Evolutionary conservation across 257 asterid genomes (phyloP), one percentile per base, ranked within the genome.

Genomic region (Penstemon eatonii): DNA sequence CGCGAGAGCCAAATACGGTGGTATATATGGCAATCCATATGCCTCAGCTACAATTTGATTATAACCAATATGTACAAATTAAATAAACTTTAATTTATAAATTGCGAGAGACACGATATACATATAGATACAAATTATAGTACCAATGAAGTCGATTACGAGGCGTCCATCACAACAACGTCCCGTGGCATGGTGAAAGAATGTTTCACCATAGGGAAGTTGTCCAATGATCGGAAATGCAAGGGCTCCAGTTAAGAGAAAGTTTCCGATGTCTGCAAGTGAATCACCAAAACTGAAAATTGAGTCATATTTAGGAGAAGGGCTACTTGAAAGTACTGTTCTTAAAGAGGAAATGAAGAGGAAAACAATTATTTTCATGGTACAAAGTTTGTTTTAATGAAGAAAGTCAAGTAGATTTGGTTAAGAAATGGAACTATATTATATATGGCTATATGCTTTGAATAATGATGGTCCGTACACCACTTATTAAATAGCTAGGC

Each of bases 261-360:
- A 81, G 44, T 90, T 90, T 11, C 97, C 97, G 3, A 96, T 85
- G 39, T 88, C 97, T 25, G 96, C 82, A 0, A 83, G 88, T 1
- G 97, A 90, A 65, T 90, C 92, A 1, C 97, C 97, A 36, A 90
- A 90, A 80, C 97, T 86, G 80, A 83, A 85, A 60, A 86, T 86
- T 19, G 92, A 82, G 73, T 85, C 79, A 62, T 90, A 90, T 49
- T 56, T 75, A 0, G 63, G 61, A 25, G 66, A 65, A 50, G 79
- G 80, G 42, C 8, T 58, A 6, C 82, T 60, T 47, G 84, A 45
- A 55, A 0, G 33, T 25, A 69, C 73, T 4, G 43, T 50, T 50
- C 56, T 44, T 18, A 75, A 7, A 63, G 73, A 63, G 59, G 62
- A 11, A 56, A 76, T 7, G 47, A 74, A 3, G 37, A 83, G 9